Evolutionary conservation across 2,329 filamentous ascomycete species (phyloP), one percentile per base, ranked within the genome.

Genomic region (Penicillium sumatraense): DNA sequence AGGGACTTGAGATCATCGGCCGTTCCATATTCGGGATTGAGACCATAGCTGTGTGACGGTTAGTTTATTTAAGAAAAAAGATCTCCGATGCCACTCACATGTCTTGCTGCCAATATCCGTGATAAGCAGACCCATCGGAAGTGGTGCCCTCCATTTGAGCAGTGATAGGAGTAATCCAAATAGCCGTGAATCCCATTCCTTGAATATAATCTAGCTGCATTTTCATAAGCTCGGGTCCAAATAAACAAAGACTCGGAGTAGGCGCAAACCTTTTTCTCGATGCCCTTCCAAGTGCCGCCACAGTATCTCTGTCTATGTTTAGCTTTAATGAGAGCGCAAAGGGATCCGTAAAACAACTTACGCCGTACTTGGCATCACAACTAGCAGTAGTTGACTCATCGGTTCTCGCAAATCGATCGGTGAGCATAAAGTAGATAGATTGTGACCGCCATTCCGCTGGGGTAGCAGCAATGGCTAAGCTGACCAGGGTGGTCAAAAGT

Each of bases 1-100:
- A 89, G 76, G 8, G 76, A 78, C 60, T 80, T 80, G 53, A 89
- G 76, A 61, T 89, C 86, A 18, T 82, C 76, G 3, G 78, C 77
- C 0, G 82, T 83, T 18, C 87, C 87, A 59, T 84, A 86, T 54
- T 84, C 77, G 2, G 77, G 62, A 64, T 89, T 89, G 58, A 89
- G 68, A 13, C 72, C 65, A 63, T 81, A 81, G 29, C 69, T 68
- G 27, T 27, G 41, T 11, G 40, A 48, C 47, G 9, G 29, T n/a
- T 20, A 33, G 11, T 11, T 23, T 1, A 47, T 4, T 16, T 26
- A 2, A 16, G 6, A 6, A 9, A 14, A 13, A 20, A n/a, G 40
- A 9, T 16, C 3, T 23, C 45, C 10, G 14, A 18, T 26, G 11
- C 3, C 24, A 51, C 55, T 21, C 9, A 58, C 67, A 81, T 71